Conservation (phyloP, 306 rosid genomes). For the Quercus dentata region DNA sequence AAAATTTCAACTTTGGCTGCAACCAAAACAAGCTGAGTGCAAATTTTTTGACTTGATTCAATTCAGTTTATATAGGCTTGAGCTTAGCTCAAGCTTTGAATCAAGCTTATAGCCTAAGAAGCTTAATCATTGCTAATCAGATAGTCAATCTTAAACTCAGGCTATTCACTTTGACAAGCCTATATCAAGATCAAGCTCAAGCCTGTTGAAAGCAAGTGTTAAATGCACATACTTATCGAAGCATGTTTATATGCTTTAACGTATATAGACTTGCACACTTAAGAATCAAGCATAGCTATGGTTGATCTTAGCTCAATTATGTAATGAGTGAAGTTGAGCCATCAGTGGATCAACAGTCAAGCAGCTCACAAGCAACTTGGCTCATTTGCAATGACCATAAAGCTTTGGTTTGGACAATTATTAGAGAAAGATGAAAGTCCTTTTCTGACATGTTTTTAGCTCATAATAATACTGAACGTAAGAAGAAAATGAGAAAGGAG, state of each 20-base stretch:
- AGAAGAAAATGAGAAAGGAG: constrained; percentile 4
- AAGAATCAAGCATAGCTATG: background rate
- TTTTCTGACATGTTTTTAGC: background rate
- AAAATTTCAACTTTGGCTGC: constrained; percentile 7
- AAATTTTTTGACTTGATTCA: background rate
- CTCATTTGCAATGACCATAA: background rate
- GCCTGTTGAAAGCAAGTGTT: background rate
- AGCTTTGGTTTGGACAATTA: background rate
- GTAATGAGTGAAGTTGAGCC: background rate
- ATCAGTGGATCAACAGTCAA: background rate
- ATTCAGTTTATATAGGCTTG: background rate
- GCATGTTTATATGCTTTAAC: background rate
- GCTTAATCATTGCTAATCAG: background rate
- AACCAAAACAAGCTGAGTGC: background rate
- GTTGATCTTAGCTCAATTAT: background rate
- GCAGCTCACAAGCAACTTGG: background rate
- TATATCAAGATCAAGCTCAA: background rate
- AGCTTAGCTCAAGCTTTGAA: background rate
- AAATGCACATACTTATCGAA: background rate
- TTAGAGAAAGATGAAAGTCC: background rate
- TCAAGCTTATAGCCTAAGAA: background rate
- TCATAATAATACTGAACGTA: background rate
- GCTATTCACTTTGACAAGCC: background rate
- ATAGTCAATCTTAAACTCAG: background rate
- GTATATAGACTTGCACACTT: background rate